Conservation (phyloP, 2,329 filamentous ascomycete genomes). For the Ophidiomyces ophidiicola region DNA sequence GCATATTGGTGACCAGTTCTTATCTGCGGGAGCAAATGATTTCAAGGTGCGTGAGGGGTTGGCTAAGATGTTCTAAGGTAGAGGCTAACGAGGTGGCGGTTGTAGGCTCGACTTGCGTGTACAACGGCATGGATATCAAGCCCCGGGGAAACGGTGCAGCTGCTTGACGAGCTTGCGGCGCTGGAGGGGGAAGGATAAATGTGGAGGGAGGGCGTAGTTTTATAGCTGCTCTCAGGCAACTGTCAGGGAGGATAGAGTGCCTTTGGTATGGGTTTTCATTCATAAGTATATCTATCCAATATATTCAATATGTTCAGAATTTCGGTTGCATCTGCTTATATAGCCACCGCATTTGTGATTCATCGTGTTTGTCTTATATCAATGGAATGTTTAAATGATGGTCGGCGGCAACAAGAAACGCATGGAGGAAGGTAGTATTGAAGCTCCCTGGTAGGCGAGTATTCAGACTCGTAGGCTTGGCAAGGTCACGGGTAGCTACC, state of each 20-base stretch:
- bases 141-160: constrained; percentile 74
- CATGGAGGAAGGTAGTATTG: too few relatives aligned
- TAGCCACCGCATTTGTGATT: too few relatives aligned
- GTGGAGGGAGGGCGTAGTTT: not conserved
- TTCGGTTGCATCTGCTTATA: too few relatives aligned
- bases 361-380: too few relatives aligned
- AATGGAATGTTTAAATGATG: too few relatives aligned
- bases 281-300: too few relatives aligned
- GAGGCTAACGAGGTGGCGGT: not conserved
- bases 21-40: constrained; percentile 90
- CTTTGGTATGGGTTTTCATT: not conserved
- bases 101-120: constrained; percentile 63
- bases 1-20: constrained; percentile 90
- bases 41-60: constrained; percentile 54
- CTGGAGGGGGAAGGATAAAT: constrained; percentile 26
- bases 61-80: not conserved
- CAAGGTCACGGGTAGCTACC: too few relatives aligned
- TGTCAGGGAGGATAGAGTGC: not conserved
- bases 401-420: too few relatives aligned
- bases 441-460: too few relatives aligned
- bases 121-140: constrained; percentile 97
- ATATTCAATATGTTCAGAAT: too few relatives aligned
- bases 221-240: not conserved
- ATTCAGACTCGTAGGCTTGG: too few relatives aligned
- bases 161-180: constrained; percentile 69